A percentile compares a stretch with the other conserved stretches of the same genome.
phyloP scores from a whole-genome alignment of 257 asterid species.

The Solanum pimpinellifolium region DNA sequence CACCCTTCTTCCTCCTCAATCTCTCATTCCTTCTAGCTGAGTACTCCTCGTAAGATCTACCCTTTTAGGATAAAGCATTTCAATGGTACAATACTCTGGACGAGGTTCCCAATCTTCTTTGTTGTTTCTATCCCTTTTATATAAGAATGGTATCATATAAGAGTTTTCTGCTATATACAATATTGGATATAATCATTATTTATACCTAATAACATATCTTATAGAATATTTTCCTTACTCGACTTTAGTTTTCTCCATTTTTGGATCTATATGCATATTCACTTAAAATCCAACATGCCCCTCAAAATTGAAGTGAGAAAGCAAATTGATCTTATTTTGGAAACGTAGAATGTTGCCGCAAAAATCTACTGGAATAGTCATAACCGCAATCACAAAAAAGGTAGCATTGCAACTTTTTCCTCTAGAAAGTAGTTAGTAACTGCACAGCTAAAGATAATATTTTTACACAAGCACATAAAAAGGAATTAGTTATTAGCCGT shows the following conservation, averaged over 20 bases:
- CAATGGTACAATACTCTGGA: conserved; percentile 59
- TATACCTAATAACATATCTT: not conserved
- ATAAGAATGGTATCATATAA: not conserved
- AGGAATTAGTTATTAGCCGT: not conserved
- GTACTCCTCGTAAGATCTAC: conserved; percentile 66
- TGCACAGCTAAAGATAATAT: not conserved
- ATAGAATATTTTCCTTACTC: not conserved
- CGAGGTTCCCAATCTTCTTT: conserved; percentile 29
- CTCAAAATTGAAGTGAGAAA: not conserved
- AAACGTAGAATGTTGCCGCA: not conserved
- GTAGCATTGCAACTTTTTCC: not conserved
- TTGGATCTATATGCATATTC: not conserved
- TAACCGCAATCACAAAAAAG: not conserved
- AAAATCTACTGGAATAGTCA: not conserved
- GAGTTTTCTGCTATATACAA: not conserved
- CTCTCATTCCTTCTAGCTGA: conserved; percentile 73
- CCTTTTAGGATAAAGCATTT: conserved; percentile 66
- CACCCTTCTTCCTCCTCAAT: conserved; percentile 68
- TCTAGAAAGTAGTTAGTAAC: not conserved
- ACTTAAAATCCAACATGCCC: not conserved
- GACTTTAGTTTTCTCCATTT: not conserved
- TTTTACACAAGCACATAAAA: not conserved
- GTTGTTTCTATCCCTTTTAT: conserved; percentile 6
- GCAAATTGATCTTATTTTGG: not conserved
- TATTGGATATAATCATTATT: not conserved